These are phyloP conservation scores for Balamuthia mandrillaris DNA, from an alignment of 208 protist genomes.

Conservation along the genomic window DNA sequence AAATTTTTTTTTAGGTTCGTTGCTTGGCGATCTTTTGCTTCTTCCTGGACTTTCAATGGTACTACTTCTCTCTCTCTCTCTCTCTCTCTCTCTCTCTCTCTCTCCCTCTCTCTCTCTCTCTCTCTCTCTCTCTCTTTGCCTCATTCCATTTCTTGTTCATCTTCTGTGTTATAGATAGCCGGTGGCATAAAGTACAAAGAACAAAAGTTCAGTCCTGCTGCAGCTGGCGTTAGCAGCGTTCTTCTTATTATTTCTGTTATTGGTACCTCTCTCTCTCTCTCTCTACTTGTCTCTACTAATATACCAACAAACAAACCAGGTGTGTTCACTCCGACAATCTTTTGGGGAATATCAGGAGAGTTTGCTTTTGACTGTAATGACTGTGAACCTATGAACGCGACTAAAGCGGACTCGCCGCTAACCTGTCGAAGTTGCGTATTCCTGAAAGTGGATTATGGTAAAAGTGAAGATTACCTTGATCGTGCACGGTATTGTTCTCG, in stretches of 20 bases:
- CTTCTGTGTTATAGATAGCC: too few relatives aligned
- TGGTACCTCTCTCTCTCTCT: conserved; percentile 22
- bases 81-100: too few relatives aligned
- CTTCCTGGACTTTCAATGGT: conserved; percentile 72
- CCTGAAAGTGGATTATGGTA: too few relatives aligned
- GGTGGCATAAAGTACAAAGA: conserved; percentile 74
- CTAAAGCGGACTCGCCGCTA: too few relatives aligned
- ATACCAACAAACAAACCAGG: too few relatives aligned
- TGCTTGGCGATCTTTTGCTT: conserved; percentile 62
- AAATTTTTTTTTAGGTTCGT: conserved; percentile 20
- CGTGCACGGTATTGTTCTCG: not conserved
- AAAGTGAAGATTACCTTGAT: too few relatives aligned
- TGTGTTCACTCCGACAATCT: conserved; percentile 68
- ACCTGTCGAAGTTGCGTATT: too few relatives aligned
- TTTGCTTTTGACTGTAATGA: not conserved
- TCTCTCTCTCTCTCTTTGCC: too few relatives aligned
- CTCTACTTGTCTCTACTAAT: not conserved
- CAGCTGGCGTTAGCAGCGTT: conserved; percentile 64
- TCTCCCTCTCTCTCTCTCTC: too few relatives aligned
- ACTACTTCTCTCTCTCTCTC: not conserved
- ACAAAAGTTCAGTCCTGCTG: conserved; percentile 67
- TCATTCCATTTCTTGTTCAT: too few relatives aligned
- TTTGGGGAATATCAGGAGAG: conserved; percentile 59
- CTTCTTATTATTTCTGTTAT: conserved; percentile 69
- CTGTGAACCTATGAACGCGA: not conserved